Evolutionary conservation across 495 filamentous ascomycete species (phyloP).

Genomic region (Penicillium verhagenii): DNA sequence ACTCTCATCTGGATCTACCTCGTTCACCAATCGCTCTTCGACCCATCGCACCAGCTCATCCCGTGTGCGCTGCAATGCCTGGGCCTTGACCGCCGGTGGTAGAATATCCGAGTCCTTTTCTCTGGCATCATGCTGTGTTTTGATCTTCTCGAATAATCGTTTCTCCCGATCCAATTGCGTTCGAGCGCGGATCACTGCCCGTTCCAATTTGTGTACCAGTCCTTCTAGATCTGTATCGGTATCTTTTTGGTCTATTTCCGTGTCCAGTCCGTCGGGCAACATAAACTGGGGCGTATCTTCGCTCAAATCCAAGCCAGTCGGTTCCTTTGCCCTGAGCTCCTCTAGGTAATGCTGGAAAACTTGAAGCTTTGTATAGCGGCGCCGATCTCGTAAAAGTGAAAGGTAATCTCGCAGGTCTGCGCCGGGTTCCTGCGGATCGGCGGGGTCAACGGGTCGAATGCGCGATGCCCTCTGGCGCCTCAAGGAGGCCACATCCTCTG

Average conservation of each 20-base stretch:
- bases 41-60: constrained; percentile 72
- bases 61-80: constrained; percentile 54
- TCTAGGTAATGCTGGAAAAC: constrained; percentile 51
- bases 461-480: constrained; percentile 16
- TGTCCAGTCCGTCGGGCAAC: constrained; percentile 38
- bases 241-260: constrained; percentile 1
- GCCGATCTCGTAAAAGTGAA: constrained; percentile 52
- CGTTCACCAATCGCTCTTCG: constrained; percentile 61
- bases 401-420: constrained; percentile 51
- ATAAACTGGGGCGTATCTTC: constrained; percentile 41
- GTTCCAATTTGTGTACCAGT: constrained; percentile 61
- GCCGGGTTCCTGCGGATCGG: constrained; percentile 27
- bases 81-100: constrained; percentile 35
- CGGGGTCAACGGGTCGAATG: constrained; percentile 17
- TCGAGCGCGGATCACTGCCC: constrained; percentile 62
- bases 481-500: constrained; percentile 25
- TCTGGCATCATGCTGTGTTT: constrained; percentile 30
- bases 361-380: constrained; percentile 52
- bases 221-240: constrained; percentile 38
- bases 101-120: constrained; percentile 10
- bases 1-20: constrained; percentile 40
- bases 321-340: constrained; percentile 36
- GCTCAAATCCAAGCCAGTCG: constrained; percentile 45
- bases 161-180: constrained; percentile 61
- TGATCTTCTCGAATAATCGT: constrained; percentile 57